phyloP scores from a whole-genome alignment of 2,329 filamentous ascomycete species.

The Lasiodiplodia citricola region DNA sequence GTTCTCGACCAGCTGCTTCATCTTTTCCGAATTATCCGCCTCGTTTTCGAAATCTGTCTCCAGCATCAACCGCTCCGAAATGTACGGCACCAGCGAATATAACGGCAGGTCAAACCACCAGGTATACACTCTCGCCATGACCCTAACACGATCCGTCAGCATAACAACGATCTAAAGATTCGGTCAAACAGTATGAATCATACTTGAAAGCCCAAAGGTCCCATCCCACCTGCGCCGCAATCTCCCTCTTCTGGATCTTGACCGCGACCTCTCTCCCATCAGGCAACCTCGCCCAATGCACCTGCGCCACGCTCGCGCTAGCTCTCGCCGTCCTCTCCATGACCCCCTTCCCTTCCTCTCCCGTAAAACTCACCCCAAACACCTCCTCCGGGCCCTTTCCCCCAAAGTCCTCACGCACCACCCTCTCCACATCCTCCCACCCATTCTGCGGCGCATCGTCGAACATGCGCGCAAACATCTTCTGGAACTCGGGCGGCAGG shows the following conservation, averaged over 20 bases:
- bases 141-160: constrained; percentile 51
- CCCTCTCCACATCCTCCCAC: constrained; percentile 83
- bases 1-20: constrained; percentile 75
- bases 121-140: constrained; percentile 81
- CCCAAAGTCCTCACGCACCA: constrained; percentile 89
- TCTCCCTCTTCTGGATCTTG: constrained; percentile 96
- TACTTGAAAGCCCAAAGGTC: constrained; percentile 95
- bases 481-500: constrained; percentile 90
- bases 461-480: constrained; percentile 96
- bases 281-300: constrained; percentile 86
- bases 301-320: constrained; percentile 92
- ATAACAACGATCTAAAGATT: neutral
- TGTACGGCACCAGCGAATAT: constrained; percentile 88
- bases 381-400: constrained; percentile 83
- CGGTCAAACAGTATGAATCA: constrained; percentile 34
- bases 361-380: constrained; percentile 84
- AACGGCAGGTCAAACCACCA: constrained; percentile 92
- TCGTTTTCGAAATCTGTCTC: constrained; percentile 97
- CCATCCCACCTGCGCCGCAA: constrained; percentile 87
- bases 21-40: constrained; percentile 83
- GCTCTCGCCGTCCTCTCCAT: constrained; percentile 76
- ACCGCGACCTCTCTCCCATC: constrained; percentile 93
- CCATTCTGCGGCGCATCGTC: constrained; percentile 94
- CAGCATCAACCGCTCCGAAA: constrained; percentile 86
- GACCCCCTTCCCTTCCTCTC: constrained; percentile 65